Evolutionary conservation across 2,329 filamentous ascomycete species (phyloP).

Genomic region (Colletotrichum aenigma): DNA sequence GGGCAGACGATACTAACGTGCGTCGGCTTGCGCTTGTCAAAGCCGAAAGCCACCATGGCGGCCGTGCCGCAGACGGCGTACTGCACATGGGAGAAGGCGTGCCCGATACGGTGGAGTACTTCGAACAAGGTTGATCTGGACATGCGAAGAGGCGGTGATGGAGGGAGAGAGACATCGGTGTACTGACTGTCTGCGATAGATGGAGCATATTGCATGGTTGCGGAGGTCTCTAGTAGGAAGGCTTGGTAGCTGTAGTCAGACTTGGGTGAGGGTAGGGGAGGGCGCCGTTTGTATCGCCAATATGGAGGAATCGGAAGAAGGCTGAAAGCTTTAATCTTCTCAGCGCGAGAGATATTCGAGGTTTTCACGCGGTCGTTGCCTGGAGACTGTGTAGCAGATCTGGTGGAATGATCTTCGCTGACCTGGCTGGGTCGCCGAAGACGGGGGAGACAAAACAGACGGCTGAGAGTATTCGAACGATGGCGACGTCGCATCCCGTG

Average conservation of each 20-base stretch:
- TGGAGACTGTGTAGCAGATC: background rate
- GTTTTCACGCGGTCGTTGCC: background rate
- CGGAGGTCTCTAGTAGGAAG: background rate
- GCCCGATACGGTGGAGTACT: conserved; percentile 42
- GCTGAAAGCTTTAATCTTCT: background rate
- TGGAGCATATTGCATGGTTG: background rate
- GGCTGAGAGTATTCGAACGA: background rate
- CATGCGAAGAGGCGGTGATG: conserved; percentile 22
- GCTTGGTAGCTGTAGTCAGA: background rate
- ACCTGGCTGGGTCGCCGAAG: background rate
- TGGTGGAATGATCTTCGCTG: background rate
- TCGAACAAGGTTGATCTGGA: conserved; percentile 33
- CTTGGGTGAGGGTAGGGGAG: background rate
- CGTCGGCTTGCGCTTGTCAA: conserved; percentile 27
- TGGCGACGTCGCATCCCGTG: background rate
- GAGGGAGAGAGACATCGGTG: background rate
- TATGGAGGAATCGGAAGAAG: background rate
- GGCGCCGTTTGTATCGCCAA: background rate
- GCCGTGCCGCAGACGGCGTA: conserved; percentile 52
- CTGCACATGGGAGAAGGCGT: conserved; percentile 43
- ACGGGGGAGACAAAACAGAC: background rate
- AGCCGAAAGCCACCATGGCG: conserved; percentile 50
- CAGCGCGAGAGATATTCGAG: background rate
- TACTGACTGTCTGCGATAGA: background rate
- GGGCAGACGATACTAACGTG: conserved; percentile 48